Evolutionary conservation across 352 stramenopile species (phyloP), one percentile per base, ranked within the genome.

Genomic region (Phytophthora brassicae): DNA sequence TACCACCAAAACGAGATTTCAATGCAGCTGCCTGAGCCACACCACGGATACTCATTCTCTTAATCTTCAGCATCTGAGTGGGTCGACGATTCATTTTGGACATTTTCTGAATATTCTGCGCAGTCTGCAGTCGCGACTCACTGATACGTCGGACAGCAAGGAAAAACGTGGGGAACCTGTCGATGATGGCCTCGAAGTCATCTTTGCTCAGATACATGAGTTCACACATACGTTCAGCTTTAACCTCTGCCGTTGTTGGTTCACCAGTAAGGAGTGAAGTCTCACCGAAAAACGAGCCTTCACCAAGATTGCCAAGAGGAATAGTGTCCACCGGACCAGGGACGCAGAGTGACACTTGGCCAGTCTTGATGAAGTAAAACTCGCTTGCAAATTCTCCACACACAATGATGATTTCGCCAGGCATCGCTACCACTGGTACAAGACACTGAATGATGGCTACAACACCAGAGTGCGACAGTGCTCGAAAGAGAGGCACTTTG

Each of bases 291-390:
- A 90, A 92, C 0, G 79, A 90, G 7, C 84, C 84, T 65, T 89
- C 84, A 11, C 75, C 72, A 1, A 92, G 76, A 28, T 86, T 88
- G 5, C 81, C 83, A 4, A 92, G 42, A 17, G 84, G 80, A 24
- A 87, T 64, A 7, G 68, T 59, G 12, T 72, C 46, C 2, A 69
- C 47, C 3, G 71, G 41, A 2, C 56, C 56, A 5, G 61, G 61
- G 4, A 88, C 75, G n/a, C 67, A 81, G 1, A 89, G 63, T 9
- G 75, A 86, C 9, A 90, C 84, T 26, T 74, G 72, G 1, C 77
- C 81, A 46, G 70, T 77, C 45, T 86, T 88, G 51, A 92, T 90
- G 29, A 92, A 89, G 56, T 90, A 92, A 48, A 92, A 90, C 63
- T 90, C 78, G 19, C 50, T 75, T 26, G 65, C 73, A 36, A 81